Conservation (phyloP, 116 monocot genomes). For the Iris pallida region DNA sequence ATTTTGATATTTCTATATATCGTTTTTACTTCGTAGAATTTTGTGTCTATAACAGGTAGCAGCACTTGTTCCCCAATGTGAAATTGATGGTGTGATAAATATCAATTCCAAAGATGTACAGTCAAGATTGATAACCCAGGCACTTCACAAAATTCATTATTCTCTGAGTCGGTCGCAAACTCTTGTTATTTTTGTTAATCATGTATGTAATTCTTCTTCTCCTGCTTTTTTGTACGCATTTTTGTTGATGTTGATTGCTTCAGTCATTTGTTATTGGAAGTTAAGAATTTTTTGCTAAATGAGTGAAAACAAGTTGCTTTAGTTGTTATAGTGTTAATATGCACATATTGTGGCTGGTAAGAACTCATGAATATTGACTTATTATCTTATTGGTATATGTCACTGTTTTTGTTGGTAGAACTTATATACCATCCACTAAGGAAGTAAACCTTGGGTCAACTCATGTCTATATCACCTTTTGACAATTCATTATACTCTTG, state of each 20-base stretch:
- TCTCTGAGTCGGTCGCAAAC: slow-evolving; percentile 56
- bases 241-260: slow-evolving; percentile 7
- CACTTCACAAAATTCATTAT: slow-evolving; percentile 71
- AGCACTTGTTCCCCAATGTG: slow-evolving; percentile 65
- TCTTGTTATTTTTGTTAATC: slow-evolving; percentile 77
- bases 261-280: neutral
- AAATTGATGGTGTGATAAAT: slow-evolving; percentile 43
- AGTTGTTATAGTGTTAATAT: too few species aligned
- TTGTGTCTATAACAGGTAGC: slow-evolving; percentile 41
- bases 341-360: too few species aligned
- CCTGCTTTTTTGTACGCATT: neutral
- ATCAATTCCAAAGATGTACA: slow-evolving; percentile 35
- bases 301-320: too few species aligned
- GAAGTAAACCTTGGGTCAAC: too few species aligned
- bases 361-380: too few species aligned
- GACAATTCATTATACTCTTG: too few species aligned
- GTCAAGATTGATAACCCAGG: slow-evolving; percentile 62
- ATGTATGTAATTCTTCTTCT: slow-evolving; percentile 38
- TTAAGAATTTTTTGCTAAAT: neutral
- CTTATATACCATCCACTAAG: too few species aligned
- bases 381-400: too few species aligned
- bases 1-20: neutral
- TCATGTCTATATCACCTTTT: too few species aligned
- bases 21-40: neutral
- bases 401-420: too few species aligned